Evolutionary conservation across 306 rosid species (phyloP), one percentile per base, ranked within the genome.

Genomic region (Notholithocarpus densiflorus): DNA sequence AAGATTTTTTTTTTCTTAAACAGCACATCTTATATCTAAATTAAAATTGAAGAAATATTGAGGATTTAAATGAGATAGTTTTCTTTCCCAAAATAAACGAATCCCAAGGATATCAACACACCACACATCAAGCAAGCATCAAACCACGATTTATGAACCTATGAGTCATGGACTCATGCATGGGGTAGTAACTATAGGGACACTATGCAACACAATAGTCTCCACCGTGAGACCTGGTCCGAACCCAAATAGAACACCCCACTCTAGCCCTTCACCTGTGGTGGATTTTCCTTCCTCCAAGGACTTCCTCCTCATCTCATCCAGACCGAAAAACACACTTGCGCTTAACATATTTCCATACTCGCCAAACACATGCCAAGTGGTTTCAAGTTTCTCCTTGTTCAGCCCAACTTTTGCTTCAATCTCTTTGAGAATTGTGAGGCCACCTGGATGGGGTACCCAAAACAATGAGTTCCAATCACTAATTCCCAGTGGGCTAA

Each of bases 381-480:
- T 75, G 3, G 56, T 37, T 34, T 48, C 37, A 0, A 75, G 20
- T 24, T 75, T 60, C 2, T 10, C 56, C 5, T 37, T n/a, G 40
- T 40, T 54, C 10, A 76, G 79, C 13, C 37, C 56, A 34, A 75
- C 32, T 3, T 59, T 75, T 6, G 15, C 4, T 53, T 75, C 79
- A 21, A 75, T 51, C 32, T 76, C 6, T 27, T 76, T 60, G 6
- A 76, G 18, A 62, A 76, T 65, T 27, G 45, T 18, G 0, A n/a
- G 59, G 23, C 80, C 80, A 9, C 80, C 61, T 1, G 80, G 80
- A 27, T 76, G 62, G 1, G 66, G 21, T 5, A 51, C 48, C 13
- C 66, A 48, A 14, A 76, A 76, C 61, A 76, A 43, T 12, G 70
- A 61, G 37, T 74, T 56, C 20, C 11, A 74, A 20, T 74, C 77